phyloP scores from a whole-genome alignment of 2,329 filamentous ascomycete species.

The Aspergillus pseudoterreus region DNA sequence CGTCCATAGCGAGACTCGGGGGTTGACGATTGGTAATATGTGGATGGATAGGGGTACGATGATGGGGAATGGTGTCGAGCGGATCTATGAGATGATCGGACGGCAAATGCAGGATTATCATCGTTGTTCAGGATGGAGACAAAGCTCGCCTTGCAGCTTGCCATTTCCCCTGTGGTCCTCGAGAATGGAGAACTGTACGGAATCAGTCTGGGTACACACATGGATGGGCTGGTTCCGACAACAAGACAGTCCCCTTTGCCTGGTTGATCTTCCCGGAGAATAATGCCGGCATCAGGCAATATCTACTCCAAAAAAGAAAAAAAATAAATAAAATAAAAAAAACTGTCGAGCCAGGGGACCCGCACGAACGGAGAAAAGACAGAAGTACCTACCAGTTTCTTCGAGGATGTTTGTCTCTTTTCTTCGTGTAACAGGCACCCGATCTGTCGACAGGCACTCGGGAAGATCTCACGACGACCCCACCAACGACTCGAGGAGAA shows the following conservation, averaged over 20 bases:
- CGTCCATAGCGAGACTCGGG: constrained; percentile 18
- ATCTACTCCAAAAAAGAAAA: too few relatives aligned
- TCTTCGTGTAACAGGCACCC: constrained; percentile 30
- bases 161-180: constrained; percentile 22
- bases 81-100: constrained; percentile 30
- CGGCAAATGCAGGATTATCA: constrained; percentile 45
- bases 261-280: too few relatives aligned
- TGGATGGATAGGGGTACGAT: constrained; percentile 18
- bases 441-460: constrained; percentile 24
- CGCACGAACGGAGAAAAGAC: constrained; percentile 2
- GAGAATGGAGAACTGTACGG: constrained; percentile 6
- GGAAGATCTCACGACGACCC: constrained; percentile 18
- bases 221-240: too few relatives aligned
- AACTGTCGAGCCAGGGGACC: too few relatives aligned
- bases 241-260: too few relatives aligned
- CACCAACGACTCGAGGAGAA: constrained; percentile 15
- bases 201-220: too few relatives aligned
- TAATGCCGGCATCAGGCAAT: too few relatives aligned
- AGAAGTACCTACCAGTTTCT: constrained; percentile 25
- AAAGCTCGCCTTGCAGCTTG: constrained; percentile 31
- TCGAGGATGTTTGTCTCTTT: constrained; percentile 31
- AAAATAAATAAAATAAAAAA: too few relatives aligned
- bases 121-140: constrained; percentile 47
- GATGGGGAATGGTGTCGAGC: constrained; percentile 20
- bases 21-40: constrained; percentile 13